Conservation (phyloP, 2,329 filamentous ascomycete genomes). For the Bipolaris sorokiniana region DNA sequence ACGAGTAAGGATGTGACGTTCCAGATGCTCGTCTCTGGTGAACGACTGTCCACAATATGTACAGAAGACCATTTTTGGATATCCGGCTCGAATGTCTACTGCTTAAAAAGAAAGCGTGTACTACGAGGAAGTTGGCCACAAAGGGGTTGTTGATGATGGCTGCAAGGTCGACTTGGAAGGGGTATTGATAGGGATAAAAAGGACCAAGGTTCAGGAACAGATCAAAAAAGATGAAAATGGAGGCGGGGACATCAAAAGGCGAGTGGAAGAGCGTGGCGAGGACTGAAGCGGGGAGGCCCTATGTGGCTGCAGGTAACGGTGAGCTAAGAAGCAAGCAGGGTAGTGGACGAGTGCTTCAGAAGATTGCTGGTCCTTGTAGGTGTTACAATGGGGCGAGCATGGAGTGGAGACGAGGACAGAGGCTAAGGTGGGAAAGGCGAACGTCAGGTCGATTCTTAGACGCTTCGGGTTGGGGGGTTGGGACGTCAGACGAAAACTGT, state of each 20-base stretch:
- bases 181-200: conserved; percentile 12
- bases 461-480: conserved; percentile 27
- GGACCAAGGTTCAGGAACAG: conserved; percentile 18
- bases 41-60: conserved; percentile 62
- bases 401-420: conserved; percentile 25
- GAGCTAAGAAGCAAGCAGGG: conserved; percentile 11
- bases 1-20: conserved; percentile 61
- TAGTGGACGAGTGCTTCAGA: conserved; percentile 24
- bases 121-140: conserved; percentile 4
- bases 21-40: conserved; percentile 60
- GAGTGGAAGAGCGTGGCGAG: conserved; percentile 8
- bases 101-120: conserved; percentile 3
- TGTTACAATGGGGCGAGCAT: conserved; percentile 25
- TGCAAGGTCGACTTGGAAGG: conserved; percentile 1
- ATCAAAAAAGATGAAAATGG: conserved; percentile 20
- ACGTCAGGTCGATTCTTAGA: conserved; percentile 29
- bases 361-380: conserved; percentile 14
- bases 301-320: conserved; percentile 21
- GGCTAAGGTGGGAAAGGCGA: conserved; percentile 29
- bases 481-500: conserved; percentile 30
- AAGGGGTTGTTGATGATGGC: not conserved
- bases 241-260: conserved; percentile 13
- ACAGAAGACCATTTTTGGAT: conserved; percentile 57
- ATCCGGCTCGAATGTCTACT: conserved; percentile 1
- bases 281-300: conserved; percentile 12